These are phyloP conservation scores for Proliferodiscus dingleyae DNA, from an alignment of 2,329 filamentous ascomycete genomes.

Conservation along the genomic window DNA sequence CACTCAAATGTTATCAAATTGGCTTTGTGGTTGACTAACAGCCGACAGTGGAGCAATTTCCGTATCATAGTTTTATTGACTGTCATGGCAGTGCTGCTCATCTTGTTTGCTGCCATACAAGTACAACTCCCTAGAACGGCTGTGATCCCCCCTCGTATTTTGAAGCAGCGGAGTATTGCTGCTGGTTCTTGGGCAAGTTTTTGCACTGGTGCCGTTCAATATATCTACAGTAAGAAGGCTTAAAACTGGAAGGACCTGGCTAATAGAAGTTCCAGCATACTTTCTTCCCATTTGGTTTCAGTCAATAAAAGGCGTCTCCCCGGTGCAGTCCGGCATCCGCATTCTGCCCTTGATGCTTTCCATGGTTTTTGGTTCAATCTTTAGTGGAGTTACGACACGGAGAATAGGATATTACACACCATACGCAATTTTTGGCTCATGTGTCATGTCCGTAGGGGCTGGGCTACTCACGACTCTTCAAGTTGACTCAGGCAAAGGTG, in stretches of 20 bases:
- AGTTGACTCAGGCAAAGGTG: slow-evolving; percentile 29
- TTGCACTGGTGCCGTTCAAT: slow-evolving; percentile 22
- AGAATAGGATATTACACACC: slow-evolving; percentile 29
- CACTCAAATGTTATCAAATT: too few species aligned
- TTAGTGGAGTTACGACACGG: slow-evolving; percentile 23
- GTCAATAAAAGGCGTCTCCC: slow-evolving; percentile 35
- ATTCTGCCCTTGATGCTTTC: slow-evolving; percentile 30
- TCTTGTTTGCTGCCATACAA: slow-evolving; percentile 15
- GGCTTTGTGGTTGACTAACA: too few species aligned
- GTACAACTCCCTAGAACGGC: background rate
- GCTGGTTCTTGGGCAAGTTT: slow-evolving; percentile 26
- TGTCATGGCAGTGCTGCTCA: slow-evolving; percentile 18
- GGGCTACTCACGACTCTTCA: slow-evolving; percentile 36
- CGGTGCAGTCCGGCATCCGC: slow-evolving; percentile 39
- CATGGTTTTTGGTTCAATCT: slow-evolving; percentile 14
- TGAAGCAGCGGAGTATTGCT: slow-evolving; percentile 31
- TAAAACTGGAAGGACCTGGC: background rate
- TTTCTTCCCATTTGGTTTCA: slow-evolving; percentile 42
- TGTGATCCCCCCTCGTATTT: slow-evolving; percentile 34
- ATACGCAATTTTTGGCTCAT: slow-evolving; percentile 14
- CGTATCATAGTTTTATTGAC: slow-evolving; percentile 31
- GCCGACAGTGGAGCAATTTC: slow-evolving; percentile 31
- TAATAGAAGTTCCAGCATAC: background rate
- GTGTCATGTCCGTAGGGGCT: slow-evolving; percentile 32
- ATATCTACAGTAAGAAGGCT: slow-evolving; percentile 38